Evolutionary conservation across 306 rosid species (phyloP).

Genomic region (Betula pendula): DNA sequence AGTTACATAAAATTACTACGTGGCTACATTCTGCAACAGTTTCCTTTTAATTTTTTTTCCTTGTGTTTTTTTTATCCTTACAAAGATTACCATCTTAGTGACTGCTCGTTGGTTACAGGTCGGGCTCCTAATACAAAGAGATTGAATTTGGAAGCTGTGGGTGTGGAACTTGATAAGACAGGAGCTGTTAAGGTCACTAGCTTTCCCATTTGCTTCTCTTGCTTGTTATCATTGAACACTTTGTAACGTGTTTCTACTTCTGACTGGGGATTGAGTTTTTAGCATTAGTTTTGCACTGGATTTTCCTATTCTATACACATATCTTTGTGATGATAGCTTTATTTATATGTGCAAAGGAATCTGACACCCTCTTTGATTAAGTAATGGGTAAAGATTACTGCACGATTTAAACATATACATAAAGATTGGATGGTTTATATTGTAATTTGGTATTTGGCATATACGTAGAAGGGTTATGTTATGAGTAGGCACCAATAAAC

Average conservation of each 20-base stretch:
- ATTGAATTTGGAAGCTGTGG: constrained; percentile 78
- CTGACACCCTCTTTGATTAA: background rate
- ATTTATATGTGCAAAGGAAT: background rate
- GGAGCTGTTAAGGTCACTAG: constrained; percentile 77
- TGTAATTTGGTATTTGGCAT: background rate
- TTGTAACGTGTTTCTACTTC: constrained; percentile 11
- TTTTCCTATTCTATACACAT: background rate
- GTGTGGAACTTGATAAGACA: constrained; percentile 67
- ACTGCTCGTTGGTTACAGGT: constrained; percentile 46
- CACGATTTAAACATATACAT: background rate
- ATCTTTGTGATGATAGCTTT: background rate
- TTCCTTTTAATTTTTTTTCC: background rate
- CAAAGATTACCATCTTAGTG: background rate
- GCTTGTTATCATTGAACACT: constrained; percentile 22
- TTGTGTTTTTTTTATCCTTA: background rate
- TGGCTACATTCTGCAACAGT: background rate
- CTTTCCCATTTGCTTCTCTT: constrained; percentile 17
- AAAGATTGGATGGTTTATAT: background rate
- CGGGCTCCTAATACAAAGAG: constrained; percentile 88
- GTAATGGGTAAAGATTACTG: background rate
- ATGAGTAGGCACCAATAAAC: background rate
- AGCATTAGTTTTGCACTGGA: background rate
- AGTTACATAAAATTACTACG: background rate
- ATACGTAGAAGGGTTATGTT: background rate
- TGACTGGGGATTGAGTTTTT: constrained; percentile 8